Conservation (phyloP, 768 basidiomycete genomes). For the Dacryopinax primogenitus region DNA sequence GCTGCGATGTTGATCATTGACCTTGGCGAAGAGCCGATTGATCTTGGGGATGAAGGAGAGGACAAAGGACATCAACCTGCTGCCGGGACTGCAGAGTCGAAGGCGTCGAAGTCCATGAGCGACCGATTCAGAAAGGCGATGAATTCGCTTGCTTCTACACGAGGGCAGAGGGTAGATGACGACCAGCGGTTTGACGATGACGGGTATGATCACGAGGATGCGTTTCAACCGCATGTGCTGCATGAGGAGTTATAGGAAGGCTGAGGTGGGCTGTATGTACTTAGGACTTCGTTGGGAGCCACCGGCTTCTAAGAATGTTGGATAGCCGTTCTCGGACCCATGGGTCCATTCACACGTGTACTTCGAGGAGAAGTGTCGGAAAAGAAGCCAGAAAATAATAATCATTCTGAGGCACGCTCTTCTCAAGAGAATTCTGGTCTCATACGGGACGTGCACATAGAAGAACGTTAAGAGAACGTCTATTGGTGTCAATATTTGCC, state of each 20-base stretch:
- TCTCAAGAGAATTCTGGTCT: not conserved
- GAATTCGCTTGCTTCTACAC: slow-evolving; percentile 12
- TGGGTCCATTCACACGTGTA: not conserved
- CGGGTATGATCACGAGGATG: slow-evolving; percentile 2
- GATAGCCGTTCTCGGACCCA: not conserved
- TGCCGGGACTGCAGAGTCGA: no score
- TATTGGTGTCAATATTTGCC: not conserved
- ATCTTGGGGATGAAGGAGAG: slow-evolving; percentile 25
- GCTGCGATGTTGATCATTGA: slow-evolving; percentile 10
- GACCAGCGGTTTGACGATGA: slow-evolving; percentile 1
- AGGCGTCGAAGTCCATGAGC: slow-evolving; percentile 15
- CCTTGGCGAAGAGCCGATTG: slow-evolving; percentile 22
- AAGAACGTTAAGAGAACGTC: not conserved
- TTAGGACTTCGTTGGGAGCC: not conserved
- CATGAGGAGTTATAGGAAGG: not conserved
- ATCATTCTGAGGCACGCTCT: not conserved
- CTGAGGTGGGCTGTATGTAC: no score
- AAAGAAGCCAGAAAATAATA: not conserved
- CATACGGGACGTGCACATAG: not conserved
- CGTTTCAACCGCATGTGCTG: slow-evolving; percentile 5
- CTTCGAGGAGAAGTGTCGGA: not conserved
- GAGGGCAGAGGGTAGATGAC: not conserved
- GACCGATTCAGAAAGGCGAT: slow-evolving; percentile 14
- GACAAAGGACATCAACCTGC: slow-evolving; percentile 26
- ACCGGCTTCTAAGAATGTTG: not conserved